Conservation (phyloP, 1,284 basidiomycete species). For the Malassezia vespertilionis region DNA sequence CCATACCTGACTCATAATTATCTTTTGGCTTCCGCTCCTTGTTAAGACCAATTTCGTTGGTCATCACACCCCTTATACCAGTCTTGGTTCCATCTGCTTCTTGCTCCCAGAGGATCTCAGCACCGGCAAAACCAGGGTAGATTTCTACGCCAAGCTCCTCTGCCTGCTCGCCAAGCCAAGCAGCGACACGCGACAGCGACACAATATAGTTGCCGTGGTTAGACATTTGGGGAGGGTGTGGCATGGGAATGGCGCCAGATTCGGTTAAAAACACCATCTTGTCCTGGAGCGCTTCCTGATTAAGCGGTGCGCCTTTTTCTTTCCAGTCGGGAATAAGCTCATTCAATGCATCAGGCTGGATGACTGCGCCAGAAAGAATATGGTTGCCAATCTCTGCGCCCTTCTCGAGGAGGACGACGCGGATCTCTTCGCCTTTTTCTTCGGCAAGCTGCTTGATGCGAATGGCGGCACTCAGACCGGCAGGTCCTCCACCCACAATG, state of each 20-base stretch:
- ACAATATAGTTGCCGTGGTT: slow-evolving; percentile 90
- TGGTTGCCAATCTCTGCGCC: slow-evolving; percentile 86
- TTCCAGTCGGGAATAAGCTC: slow-evolving; percentile 86
- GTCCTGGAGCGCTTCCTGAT: slow-evolving; percentile 67
- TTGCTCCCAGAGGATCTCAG: slow-evolving; percentile 65
- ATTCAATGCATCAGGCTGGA: slow-evolving; percentile 81
- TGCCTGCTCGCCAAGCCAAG: slow-evolving; percentile 81
- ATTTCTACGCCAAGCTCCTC: slow-evolving; percentile 88
- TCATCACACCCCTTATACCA: slow-evolving; percentile 69
- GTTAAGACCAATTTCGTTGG: slow-evolving; percentile 89
- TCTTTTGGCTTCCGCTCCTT: slow-evolving; percentile 69
- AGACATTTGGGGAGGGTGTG: slow-evolving; percentile 93
- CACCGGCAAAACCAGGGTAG: slow-evolving; percentile 91
- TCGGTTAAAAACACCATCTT: slow-evolving; percentile 78
- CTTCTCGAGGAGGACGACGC: slow-evolving; percentile 92
- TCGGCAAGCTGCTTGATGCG: slow-evolving; percentile 83
- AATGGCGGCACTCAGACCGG: slow-evolving; percentile 91
- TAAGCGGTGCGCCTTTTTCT: slow-evolving; percentile 56
- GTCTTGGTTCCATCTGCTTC: slow-evolving; percentile 53
- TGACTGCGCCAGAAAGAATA: slow-evolving; percentile 87
- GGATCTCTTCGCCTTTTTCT: slow-evolving; percentile 63
- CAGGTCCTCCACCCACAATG: slow-evolving; percentile 90
- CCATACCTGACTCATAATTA: slow-evolving; percentile 90
- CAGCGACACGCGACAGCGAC: slow-evolving; percentile 74
- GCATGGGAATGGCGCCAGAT: slow-evolving; percentile 66